Conservation (phyloP, 345 rosid genomes). For the Populus tremula region DNA sequence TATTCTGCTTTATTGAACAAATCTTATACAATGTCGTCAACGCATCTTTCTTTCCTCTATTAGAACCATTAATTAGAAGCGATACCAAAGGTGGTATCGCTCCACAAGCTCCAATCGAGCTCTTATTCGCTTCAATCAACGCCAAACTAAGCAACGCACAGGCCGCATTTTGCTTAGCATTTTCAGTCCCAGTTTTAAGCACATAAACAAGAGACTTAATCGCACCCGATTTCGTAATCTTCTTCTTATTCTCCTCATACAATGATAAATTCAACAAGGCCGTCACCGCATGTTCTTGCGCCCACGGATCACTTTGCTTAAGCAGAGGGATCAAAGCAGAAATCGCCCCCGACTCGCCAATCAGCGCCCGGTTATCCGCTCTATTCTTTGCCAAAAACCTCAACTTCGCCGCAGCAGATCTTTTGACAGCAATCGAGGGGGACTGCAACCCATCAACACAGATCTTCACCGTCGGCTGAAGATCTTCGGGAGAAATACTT, state of each 20-base stretch:
- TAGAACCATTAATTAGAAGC: slow-evolving; percentile 69
- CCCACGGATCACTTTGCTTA: slow-evolving; percentile 78
- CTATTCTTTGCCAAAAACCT: slow-evolving; percentile 86
- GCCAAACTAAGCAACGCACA: slow-evolving; percentile 86
- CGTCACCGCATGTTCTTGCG: slow-evolving; percentile 93
- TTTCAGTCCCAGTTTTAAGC: slow-evolving; percentile 84
- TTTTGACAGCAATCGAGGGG: slow-evolving; percentile 60
- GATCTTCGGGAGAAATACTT: slow-evolving; percentile 94
- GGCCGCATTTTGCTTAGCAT: slow-evolving; percentile 95
- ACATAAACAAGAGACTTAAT: slow-evolving; percentile 83
- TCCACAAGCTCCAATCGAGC: slow-evolving; percentile 81
- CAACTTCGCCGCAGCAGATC: slow-evolving; percentile 93
- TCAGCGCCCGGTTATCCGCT: slow-evolving; percentile 70
- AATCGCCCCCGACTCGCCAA: slow-evolving; percentile 93
- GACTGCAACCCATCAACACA: slow-evolving; percentile 81
- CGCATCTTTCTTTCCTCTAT: slow-evolving; percentile 84
- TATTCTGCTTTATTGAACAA: slow-evolving; percentile 69
- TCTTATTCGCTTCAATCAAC: slow-evolving; percentile 77
- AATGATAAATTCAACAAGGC: slow-evolving; percentile 83
- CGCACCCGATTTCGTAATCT: slow-evolving; percentile 67
- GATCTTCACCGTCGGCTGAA: slow-evolving; percentile 88
- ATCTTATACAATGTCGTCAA: slow-evolving; percentile 90
- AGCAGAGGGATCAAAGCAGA: slow-evolving; percentile 81
- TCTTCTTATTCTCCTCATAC: slow-evolving; percentile 59
- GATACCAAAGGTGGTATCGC: slow-evolving; percentile 94